Evolutionary conservation across 805 yeast species (phyloP).

Genomic region (Candida nonsorbophila): DNA sequence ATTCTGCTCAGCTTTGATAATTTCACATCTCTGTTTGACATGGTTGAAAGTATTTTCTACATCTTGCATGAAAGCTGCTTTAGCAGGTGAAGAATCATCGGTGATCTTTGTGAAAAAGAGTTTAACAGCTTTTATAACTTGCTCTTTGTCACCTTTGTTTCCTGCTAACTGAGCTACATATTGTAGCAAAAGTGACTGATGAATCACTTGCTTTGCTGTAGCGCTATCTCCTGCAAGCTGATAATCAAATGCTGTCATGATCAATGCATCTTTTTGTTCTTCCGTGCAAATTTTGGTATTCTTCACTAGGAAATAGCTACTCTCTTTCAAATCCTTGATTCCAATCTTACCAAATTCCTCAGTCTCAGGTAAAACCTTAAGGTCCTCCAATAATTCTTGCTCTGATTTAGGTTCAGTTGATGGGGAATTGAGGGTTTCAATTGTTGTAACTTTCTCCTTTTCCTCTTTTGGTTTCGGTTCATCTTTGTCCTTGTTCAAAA

Average conservation of each 20-base stretch:
- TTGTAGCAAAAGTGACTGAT: slow-evolving; percentile 75
- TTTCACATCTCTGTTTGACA: slow-evolving; percentile 66
- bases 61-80: slow-evolving; percentile 64
- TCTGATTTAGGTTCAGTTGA: slow-evolving; percentile 8
- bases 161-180: slow-evolving; percentile 52
- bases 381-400: slow-evolving; percentile 39
- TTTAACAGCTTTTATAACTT: slow-evolving; percentile 42
- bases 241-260: slow-evolving; percentile 88
- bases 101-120: slow-evolving; percentile 64
- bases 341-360: slow-evolving; percentile 57
- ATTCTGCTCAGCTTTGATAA: slow-evolving; percentile 51
- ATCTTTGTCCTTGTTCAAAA: slow-evolving; percentile 55
- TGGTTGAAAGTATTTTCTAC: slow-evolving; percentile 71
- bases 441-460: slow-evolving; percentile 20
- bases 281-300: slow-evolving; percentile 71
- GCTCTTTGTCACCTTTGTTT: slow-evolving; percentile 21
- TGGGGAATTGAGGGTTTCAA: slow-evolving; percentile 17
- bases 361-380: slow-evolving; percentile 60
- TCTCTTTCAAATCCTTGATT: slow-evolving; percentile 38
- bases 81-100: slow-evolving; percentile 53
- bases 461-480: slow-evolving; percentile 6
- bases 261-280: slow-evolving; percentile 84
- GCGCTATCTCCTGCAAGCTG: slow-evolving; percentile 58
- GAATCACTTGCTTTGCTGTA: slow-evolving; percentile 61
- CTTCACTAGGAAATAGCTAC: slow-evolving; percentile 47